Conservation (phyloP, 169 alveolate species). For the Plasmodium falciparum region DNA sequence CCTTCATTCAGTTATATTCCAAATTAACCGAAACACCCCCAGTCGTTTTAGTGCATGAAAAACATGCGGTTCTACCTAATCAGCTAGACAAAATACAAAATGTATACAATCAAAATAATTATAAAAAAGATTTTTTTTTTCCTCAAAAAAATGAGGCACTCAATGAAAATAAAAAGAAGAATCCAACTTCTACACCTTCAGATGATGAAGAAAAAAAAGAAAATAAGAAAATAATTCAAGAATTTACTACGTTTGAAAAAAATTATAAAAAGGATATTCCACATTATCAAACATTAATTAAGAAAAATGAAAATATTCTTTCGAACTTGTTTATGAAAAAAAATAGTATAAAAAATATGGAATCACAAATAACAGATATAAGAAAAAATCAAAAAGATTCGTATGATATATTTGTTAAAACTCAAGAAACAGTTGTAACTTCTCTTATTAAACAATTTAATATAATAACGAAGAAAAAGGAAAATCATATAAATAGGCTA, state of each 20-base stretch:
- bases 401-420: constrained; percentile 17
- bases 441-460: constrained; percentile 53
- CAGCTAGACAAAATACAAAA: constrained; percentile 47
- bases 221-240: neutral
- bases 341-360: constrained; percentile 15
- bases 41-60: constrained; percentile 34
- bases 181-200: neutral
- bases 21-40: constrained; percentile 38
- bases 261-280: constrained; percentile 23
- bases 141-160: neutral
- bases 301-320: constrained; percentile 33
- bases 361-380: constrained; percentile 15
- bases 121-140: constrained; percentile 20
- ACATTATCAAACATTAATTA: constrained; percentile 22
- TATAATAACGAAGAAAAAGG: constrained; percentile 37
- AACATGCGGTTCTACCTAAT: constrained; percentile 57
- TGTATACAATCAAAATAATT: constrained; percentile 38
- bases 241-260: constrained; percentile 29
- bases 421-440: constrained; percentile 1
- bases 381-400: constrained; percentile 20
- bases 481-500: constrained; percentile 37
- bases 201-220: neutral
- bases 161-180: neutral
- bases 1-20: constrained; percentile 52
- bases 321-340: constrained; percentile 34